Evolutionary conservation across 352 stramenopile genomes (phyloP), one percentile per base, ranked within the genome.

Genomic region (Elongisporangium undulatum): DNA sequence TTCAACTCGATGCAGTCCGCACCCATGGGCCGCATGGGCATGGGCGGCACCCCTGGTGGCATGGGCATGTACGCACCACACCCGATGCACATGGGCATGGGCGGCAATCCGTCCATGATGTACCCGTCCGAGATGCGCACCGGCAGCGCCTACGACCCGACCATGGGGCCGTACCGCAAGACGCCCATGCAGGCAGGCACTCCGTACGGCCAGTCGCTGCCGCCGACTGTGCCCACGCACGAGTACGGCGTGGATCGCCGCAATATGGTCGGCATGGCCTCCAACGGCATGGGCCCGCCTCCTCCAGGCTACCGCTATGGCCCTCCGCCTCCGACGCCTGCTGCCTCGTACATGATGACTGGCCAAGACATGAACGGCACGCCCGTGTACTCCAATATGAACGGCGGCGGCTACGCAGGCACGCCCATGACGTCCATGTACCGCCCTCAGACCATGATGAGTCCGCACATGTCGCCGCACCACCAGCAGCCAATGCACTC

Each of bases 111-210:
- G 41, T 60, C 63, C 1, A 79, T 78, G 63, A 66, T 86, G 74
- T 83, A 86, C 56, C 49, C 65, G 52, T 64, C 58, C 23, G 75
- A 81, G 23, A 77, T 81, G 69, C 23, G 29, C 4, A 69, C 72
- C n/a, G 59, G 59, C 4, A 66, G 68, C 10, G 66, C 72, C 17
- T 86, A 84, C 58, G 76, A 84, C 59, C 76, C 76, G 17, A 78
- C 69, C 2, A 83, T 76, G 69, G 64, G 54, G 3, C 76, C 83
- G 53, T 83, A 83, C 63, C 63, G 76, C 49, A 85, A 85, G 49
- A 53, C 66, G 49, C 49, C 61, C 8, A 73, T 73, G 66, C 69
- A 74, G 34, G 49, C 66, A 71, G 50, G 49, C 45, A 51, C 70
- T 77, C 15, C 48, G 26, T 90, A 88, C 53, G 71, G 68, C 1